These are phyloP conservation scores for Alternaria tenuissima DNA, from an alignment of 2,329 filamentous ascomycete genomes.

Conservation along the genomic window DNA sequence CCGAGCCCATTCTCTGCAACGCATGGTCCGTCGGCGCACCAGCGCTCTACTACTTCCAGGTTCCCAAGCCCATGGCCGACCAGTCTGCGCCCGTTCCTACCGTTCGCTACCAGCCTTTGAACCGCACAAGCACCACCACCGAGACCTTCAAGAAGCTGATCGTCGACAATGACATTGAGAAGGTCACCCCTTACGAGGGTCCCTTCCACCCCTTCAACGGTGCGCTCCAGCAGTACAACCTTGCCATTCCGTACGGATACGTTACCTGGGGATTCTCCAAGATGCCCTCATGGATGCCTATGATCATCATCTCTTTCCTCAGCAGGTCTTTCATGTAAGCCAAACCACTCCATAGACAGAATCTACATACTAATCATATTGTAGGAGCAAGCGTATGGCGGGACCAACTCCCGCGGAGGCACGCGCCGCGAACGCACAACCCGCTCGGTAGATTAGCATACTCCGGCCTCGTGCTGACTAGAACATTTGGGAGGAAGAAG, in stretches of 20 bases:
- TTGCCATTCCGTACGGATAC: conserved; percentile 72
- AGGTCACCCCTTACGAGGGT: conserved; percentile 65
- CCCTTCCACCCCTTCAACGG: conserved; percentile 81
- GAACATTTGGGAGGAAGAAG: neutral
- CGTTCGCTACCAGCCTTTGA: conserved; percentile 71
- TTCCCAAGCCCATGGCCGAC: conserved; percentile 67
- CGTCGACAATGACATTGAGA: conserved; percentile 65
- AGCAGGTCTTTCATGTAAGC: conserved; percentile 80
- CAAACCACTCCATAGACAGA: neutral
- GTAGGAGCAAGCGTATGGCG: conserved; percentile 23
- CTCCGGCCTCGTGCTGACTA: neutral
- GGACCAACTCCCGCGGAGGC: conserved; percentile 13
- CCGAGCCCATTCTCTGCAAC: conserved; percentile 78
- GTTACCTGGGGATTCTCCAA: conserved; percentile 68
- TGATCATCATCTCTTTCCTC: conserved; percentile 77
- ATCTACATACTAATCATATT: neutral
- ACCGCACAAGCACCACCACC: conserved; percentile 72
- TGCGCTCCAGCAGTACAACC: conserved; percentile 66
- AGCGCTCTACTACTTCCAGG: conserved; percentile 69
- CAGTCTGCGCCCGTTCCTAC: conserved; percentile 70
- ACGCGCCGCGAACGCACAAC: conserved; percentile 11
- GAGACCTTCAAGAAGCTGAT: conserved; percentile 70
- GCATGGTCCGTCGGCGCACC: conserved; percentile 72
- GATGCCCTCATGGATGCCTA: conserved; percentile 76
- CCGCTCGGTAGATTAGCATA: conserved; percentile 10